These are phyloP conservation scores for Schizonepeta tenuifolia DNA, from an alignment of 257 asterid species.

Conservation along the genomic window DNA sequence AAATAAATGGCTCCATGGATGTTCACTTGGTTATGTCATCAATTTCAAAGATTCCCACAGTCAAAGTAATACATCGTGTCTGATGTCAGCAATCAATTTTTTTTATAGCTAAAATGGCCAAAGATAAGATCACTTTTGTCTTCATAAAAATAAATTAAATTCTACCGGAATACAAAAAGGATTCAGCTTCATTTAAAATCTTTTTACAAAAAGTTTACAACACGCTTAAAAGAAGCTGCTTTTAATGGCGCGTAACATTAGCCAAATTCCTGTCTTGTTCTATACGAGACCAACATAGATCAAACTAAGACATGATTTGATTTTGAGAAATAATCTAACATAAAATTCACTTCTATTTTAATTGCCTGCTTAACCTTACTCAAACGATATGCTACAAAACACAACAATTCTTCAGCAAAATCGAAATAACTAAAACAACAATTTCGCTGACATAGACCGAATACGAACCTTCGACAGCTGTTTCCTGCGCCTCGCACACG, in stretches of 20 bases:
- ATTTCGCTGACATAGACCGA: background rate
- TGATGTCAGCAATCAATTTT: background rate
- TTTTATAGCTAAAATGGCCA: background rate
- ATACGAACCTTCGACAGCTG: constrained; percentile 63
- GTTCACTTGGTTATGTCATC: background rate
- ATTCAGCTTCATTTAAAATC: background rate
- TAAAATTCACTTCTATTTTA: background rate
- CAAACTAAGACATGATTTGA: constrained; percentile 2
- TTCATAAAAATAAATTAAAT: background rate
- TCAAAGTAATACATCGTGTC: background rate
- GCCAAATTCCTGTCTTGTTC: background rate
- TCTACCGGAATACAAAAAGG: background rate
- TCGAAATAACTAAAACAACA: background rate
- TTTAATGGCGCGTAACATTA: background rate
- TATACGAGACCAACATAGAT: background rate
- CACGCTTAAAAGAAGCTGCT: background rate
- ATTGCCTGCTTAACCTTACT: constrained; percentile 1
- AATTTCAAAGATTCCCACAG: background rate
- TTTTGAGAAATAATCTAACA: background rate
- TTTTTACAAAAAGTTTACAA: background rate
- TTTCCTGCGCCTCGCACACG: constrained; percentile 80
- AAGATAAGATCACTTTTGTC: background rate
- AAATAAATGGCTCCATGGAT: background rate
- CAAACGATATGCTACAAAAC: background rate
- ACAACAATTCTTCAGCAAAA: background rate